These are phyloP conservation scores for Magnaporthiopsis rhizophila DNA, from an alignment of 2,329 filamentous ascomycete species.

Conservation along the genomic window DNA sequence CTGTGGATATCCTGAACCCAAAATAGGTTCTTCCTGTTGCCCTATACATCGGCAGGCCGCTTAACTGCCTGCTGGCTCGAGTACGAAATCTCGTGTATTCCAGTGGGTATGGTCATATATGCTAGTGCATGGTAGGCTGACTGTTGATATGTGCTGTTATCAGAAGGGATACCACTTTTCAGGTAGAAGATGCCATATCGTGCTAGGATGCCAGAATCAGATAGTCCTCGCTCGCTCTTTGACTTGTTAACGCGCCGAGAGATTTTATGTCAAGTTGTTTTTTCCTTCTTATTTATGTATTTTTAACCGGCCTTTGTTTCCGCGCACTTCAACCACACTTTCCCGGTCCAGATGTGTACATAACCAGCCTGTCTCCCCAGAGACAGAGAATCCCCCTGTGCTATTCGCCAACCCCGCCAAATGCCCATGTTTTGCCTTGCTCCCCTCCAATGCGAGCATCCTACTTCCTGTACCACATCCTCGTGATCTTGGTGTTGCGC, in stretches of 20 bases:
- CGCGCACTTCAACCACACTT: background rate
- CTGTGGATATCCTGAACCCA: no score
- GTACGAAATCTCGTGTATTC: no score
- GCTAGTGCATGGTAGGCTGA: no score
- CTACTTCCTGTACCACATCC: constrained; percentile 46
- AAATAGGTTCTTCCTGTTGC: no score
- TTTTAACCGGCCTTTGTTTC: background rate
- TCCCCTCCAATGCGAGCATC: no score
- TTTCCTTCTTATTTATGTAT: no score
- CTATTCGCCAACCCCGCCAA: background rate
- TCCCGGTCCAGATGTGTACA: background rate
- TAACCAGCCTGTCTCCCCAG: background rate
- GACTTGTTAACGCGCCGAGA: background rate
- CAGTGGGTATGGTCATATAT: no score
- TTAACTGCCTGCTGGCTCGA: no score
- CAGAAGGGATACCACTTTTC: no score
- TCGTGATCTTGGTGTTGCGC: constrained; percentile 36
- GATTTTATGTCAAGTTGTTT: background rate
- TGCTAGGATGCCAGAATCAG: background rate
- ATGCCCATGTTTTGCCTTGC: background rate
- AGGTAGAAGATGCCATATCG: background rate
- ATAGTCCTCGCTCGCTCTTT: background rate
- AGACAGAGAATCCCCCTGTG: no score
- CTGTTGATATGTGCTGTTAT: no score
- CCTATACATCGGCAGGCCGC: no score